Evolutionary conservation across 116 monocot species (phyloP), one percentile per base, ranked within the genome.

Genomic region (Papilionanthe hybrid): DNA sequence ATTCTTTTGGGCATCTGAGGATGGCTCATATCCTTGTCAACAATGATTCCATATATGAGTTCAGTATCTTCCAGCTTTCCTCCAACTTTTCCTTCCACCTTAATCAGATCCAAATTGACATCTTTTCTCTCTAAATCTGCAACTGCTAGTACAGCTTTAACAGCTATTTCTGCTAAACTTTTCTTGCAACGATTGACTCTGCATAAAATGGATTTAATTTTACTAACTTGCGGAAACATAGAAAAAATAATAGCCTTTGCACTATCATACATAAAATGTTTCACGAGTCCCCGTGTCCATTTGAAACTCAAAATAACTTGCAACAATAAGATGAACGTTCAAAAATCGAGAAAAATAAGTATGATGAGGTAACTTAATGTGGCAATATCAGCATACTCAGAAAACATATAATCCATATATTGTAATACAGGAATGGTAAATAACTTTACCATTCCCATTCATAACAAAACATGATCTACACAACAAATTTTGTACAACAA

Each of bases 1-100:
- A 98, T 98, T 77, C 79, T 79, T 79, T 97, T 97, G 56, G 97
- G 97, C 97, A 94, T 97, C 81, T 97, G 97, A 30, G 97, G 94
- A 80, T 97, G 97, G 81, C 97, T 97, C 97, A 97, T 97, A 83
- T 94, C 97, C 83, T 97, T 97, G 84, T 97, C 97, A 42, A 97
- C 91, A 73, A 94, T 30, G n/a, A 97, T 97, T 75, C 97, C 97
- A 81, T 89, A 84, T 23, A 97, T 78, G 22, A 97, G 83, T 82
- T 97, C 94, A 18, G 94, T 94, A 42, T 97, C 97, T 88, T 97
- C 97, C 73, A 97, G 82, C 74, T 92, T 94, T 50, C 97, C 94
- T 37, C 97, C 94, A 57, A 94, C 97, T 75, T 94, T 98, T 8
- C 98, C 98, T 86, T 98, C 98, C 4, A 94, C 94, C 82, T 98